Base-by-base conservation (phyloP, 83 land plant species). In the Thuja plicata region DNA sequence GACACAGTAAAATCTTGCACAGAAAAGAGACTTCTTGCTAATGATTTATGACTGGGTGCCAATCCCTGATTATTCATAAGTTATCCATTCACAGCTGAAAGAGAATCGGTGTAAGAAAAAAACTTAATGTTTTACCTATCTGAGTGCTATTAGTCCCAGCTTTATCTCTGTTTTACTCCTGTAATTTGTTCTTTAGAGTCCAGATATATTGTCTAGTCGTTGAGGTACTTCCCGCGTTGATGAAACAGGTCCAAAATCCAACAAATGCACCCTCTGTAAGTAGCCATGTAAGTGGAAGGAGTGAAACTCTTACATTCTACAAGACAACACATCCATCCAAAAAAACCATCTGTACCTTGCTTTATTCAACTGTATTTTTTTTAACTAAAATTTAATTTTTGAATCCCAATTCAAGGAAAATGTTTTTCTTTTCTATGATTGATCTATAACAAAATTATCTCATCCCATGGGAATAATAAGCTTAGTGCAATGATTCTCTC, bases 61-160 rank as follows among this genome's bases (percentile, higher is more conserved):
- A n/a, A n/a, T n/a, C n/a, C n/a, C n/a, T n/a, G n/a, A n/a, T n/a
- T n/a, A n/a, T n/a, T n/a, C n/a, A n/a, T n/a, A n/a, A n/a, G n/a
- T n/a, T n/a, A n/a, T n/a, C n/a, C n/a, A n/a, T n/a, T n/a, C n/a
- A n/a, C n/a, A n/a, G n/a, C n/a, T n/a, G n/a, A n/a, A n/a, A n/a
- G n/a, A n/a, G n/a, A n/a, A n/a, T n/a, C n/a, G n/a, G n/a, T n/a
- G n/a, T n/a, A n/a, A n/a, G n/a, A n/a, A n/a, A n/a, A n/a, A n/a
- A 62, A 62, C 71, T 24, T 62, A 57, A 88, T n/a, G 85, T 93
- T 19, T 84, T 92, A 17, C 92, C 85, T 79, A 73, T 91, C 3
- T 87, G 93, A 74, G 87, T 90, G 13, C 73, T 88, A 21, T 92
- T 92, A 0, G 37, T 93, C 1, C 94, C 92, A n/a, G n/a, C 87